Percentiles rank a stretch among this genome's conserved stretches.
Evolutionary conservation across 345 rosid genomes (phyloP).

Genomic region (Gossypium turneri): DNA sequence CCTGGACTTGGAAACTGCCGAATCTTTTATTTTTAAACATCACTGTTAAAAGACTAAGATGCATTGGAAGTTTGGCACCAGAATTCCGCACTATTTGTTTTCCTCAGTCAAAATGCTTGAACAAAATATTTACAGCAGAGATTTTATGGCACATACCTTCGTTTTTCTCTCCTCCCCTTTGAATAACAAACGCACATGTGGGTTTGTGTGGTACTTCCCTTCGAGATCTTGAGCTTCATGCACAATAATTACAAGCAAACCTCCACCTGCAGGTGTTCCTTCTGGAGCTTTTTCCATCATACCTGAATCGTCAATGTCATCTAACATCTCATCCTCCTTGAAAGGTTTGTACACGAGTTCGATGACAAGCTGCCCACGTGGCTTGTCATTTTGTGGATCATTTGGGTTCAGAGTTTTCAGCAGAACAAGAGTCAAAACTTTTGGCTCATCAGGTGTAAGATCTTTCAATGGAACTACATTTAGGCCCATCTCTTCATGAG

Average conservation of each 20-base stretch:
- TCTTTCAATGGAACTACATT: constrained; percentile 64
- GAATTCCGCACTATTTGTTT: neutral
- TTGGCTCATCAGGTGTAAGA: constrained; percentile 73
- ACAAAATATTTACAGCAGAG: neutral
- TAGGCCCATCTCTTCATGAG: constrained; percentile 89
- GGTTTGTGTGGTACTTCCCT: constrained; percentile 93
- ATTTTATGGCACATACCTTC: constrained; percentile 40
- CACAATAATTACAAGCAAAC: constrained; percentile 72
- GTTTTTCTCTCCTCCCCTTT: constrained; percentile 86
- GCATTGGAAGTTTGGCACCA: neutral
- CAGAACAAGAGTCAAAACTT: constrained; percentile 57
- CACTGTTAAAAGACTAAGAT: neutral
- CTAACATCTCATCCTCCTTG: constrained; percentile 47
- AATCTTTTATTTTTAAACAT: no score
- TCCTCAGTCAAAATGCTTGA: neutral
- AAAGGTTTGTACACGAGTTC: constrained; percentile 73
- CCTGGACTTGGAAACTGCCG: no score
- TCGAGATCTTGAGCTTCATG: constrained; percentile 94
- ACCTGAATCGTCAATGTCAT: constrained; percentile 39
- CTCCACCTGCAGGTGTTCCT: constrained; percentile 83
- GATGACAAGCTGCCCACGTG: constrained; percentile 67
- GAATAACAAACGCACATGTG: constrained; percentile 65
- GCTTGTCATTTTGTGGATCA: constrained; percentile 62
- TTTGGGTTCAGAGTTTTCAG: constrained; percentile 70
- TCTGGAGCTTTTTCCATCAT: constrained; percentile 79